phyloP scores from a whole-genome alignment of 2,329 filamentous ascomycete species.

The Aspergillus pseudoglaucus region DNA sequence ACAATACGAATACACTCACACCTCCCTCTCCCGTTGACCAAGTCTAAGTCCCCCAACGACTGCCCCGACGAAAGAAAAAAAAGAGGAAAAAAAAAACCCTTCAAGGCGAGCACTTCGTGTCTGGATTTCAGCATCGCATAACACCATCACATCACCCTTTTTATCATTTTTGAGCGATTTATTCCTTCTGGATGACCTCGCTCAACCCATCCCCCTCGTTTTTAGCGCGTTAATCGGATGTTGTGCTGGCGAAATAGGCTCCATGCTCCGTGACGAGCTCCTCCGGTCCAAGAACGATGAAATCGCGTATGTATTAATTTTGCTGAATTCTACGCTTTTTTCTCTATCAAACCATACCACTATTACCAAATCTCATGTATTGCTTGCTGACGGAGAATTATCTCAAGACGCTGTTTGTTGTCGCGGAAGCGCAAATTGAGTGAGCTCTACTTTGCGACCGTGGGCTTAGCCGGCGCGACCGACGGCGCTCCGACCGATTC shows the following conservation, averaged over 20 bases:
- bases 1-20: not conserved
- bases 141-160: constrained; percentile 35
- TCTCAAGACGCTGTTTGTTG: constrained; percentile 52
- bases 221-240: constrained; percentile 46
- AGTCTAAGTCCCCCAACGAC: constrained; percentile 8
- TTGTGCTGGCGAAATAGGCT: constrained; percentile 42
- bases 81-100: constrained; percentile 20
- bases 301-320: constrained; percentile 40
- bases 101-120: constrained; percentile 23
- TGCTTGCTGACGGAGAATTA: constrained; percentile 33
- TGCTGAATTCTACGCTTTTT: not conserved
- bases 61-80: not conserved
- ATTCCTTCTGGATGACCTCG: constrained; percentile 38
- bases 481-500: constrained; percentile 52
- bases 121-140: constrained; percentile 28
- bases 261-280: constrained; percentile 46
- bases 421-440: constrained; percentile 88
- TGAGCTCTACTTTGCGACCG: constrained; percentile 78
- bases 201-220: constrained; percentile 32
- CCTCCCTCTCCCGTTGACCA: constrained; percentile 4
- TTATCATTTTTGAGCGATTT: constrained; percentile 41
- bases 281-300: constrained; percentile 46
- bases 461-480: constrained; percentile 44
- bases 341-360: constrained; percentile 11
- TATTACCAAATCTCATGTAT: not conserved